Percentiles rank a stretch among this genome's conserved stretches.
phyloP scores from a whole-genome alignment of 768 basidiomycete genomes.

The Lentinula lateritia region DNA sequence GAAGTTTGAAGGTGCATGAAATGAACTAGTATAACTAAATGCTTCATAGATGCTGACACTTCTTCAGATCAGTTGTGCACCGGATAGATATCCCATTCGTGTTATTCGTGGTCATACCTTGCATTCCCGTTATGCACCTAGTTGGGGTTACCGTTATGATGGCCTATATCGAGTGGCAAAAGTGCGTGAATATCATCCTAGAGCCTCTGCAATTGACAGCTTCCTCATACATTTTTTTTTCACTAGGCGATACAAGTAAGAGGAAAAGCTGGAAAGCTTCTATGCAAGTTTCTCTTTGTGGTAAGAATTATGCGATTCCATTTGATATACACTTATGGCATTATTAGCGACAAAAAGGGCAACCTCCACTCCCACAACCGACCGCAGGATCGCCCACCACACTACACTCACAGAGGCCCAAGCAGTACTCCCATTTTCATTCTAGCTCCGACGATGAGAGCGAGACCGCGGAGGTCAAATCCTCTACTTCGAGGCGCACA shows the following conservation, averaged over 20 bases:
- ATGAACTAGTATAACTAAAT: too few species aligned
- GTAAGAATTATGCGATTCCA: not conserved
- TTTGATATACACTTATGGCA: not conserved
- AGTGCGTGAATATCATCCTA: not conserved
- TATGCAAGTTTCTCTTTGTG: not conserved
- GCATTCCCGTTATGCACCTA: not conserved
- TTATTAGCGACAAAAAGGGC: not conserved
- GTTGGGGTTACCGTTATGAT: not conserved
- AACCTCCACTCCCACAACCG: not conserved
- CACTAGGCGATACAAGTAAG: not conserved
- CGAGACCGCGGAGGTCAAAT: not conserved
- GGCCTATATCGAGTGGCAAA: not conserved
- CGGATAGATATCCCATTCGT: not conserved
- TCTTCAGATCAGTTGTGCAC: not conserved
- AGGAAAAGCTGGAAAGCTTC: not conserved
- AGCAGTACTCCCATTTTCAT: not conserved
- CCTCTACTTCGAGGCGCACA: not conserved
- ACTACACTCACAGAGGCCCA: not conserved
- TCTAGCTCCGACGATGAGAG: not conserved
- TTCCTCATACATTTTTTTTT: too few species aligned
- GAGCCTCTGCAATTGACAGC: not conserved
- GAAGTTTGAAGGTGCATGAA: not conserved
- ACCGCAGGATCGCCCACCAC: not conserved
- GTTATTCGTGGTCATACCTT: constrained; percentile 1
- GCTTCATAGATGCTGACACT: not conserved